Percentiles rank a stretch among this genome's conserved stretches.
phyloP scores from a whole-genome alignment of 441 rosid species.

The Brassica hybrid region DNA sequence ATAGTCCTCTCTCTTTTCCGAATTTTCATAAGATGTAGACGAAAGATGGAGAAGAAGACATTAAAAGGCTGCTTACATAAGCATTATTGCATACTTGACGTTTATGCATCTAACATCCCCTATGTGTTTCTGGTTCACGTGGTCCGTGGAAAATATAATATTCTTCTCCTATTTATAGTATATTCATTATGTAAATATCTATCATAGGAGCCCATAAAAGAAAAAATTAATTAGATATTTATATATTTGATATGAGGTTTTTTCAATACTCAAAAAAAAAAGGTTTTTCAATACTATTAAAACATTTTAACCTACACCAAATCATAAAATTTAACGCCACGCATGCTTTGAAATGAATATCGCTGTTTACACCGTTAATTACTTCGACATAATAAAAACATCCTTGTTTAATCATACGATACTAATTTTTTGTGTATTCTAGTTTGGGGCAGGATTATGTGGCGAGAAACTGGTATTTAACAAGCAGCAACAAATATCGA shows the following conservation, averaged over 20 bases:
- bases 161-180: slow-evolving; percentile 8
- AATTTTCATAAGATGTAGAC: slow-evolving; percentile 17
- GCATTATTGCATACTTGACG: slow-evolving; percentile 40
- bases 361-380: too few relatives aligned
- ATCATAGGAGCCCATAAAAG: background rate
- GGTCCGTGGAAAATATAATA: slow-evolving; percentile 2
- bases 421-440: background rate
- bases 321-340: background rate
- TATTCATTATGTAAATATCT: slow-evolving; percentile 1
- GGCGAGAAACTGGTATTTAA: background rate
- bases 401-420: too few relatives aligned
- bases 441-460: background rate
- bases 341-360: background rate
- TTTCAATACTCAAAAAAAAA: too few relatives aligned
- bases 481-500: background rate
- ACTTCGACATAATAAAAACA: too few relatives aligned
- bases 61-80: slow-evolving; percentile 34
- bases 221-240: background rate
- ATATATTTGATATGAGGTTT: too few relatives aligned
- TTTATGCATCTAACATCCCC: too few relatives aligned
- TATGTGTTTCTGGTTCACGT: slow-evolving; percentile 29
- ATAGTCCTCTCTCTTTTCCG: slow-evolving; percentile 1
- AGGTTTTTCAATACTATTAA: background rate
- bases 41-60: slow-evolving; percentile 20
- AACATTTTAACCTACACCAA: background rate